Evolutionary conservation across 805 yeast species (phyloP), one percentile per base, ranked within the genome.

Genomic region (Martiniozyma abietophila): DNA sequence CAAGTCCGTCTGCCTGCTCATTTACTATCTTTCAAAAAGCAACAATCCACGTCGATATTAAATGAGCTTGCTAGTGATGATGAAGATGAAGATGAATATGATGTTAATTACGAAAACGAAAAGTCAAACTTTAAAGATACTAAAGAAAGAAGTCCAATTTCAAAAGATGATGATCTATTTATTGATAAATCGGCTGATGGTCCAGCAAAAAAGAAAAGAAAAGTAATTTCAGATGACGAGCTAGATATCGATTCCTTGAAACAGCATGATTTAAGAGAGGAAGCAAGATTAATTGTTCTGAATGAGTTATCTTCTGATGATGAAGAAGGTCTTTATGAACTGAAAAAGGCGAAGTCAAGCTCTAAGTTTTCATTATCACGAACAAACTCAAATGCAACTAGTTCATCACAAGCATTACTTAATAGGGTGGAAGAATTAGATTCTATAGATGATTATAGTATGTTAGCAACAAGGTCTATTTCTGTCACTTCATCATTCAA

Each of bases 291-390:
- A n/a, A 28, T 25, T 18, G 26, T 34, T 17, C 15, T 29, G 15
- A 31, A 50, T 45, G 27, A 36, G 46, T 27, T 50, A 49, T 18
- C 47, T 43, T 46, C 51, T 48, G 40, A 49, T 50, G 58, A 51
- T 29, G 47, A 44, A 19, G 60, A 56, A 31, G 61, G 56, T 1
- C 38, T 47, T 20, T 68, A 65, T 3, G 56, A 56, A 14, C 53
- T 64, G 36, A 64, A 61, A 44, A 59, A 34, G 7, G 29, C 55
- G 3, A 48, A 43, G 23, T 39, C 45, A 25, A 49, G 40, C 16
- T 45, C 52, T 1, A 40, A 25, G 17, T 80, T 77, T 14, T 72
- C 71, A 1, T 54, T 73, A 5, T 71, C 80, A 7, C 68, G 80
- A 42, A 68, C 78, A 29, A 21, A 27, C 15, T 16, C 29, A 5